phyloP scores from a whole-genome alignment of 495 filamentous ascomycete species.

The Lasiosphaeris hirsuta region DNA sequence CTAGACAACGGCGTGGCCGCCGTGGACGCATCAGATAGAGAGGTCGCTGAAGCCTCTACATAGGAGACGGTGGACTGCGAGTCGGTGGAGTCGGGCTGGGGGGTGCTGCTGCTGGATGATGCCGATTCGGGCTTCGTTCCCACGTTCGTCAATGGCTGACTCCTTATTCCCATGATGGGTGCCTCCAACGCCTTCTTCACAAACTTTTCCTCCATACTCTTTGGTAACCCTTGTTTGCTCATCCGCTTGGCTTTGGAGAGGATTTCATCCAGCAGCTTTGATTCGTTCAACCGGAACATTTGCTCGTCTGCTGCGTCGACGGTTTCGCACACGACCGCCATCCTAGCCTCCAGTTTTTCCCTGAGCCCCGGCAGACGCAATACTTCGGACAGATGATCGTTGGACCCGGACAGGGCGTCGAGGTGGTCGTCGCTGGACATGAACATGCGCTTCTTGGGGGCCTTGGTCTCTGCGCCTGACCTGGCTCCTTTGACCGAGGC shows the following conservation, averaged over 20 bases:
- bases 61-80: slow-evolving; percentile 37
- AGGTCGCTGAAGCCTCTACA: slow-evolving; percentile 35
- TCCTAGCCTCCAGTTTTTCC: slow-evolving; percentile 36
- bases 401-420: slow-evolving; percentile 56
- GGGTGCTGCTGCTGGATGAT: slow-evolving; percentile 28
- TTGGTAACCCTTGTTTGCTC: slow-evolving; percentile 60
- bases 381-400: slow-evolving; percentile 55
- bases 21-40: slow-evolving; percentile 40
- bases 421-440: slow-evolving; percentile 78
- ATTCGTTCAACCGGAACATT: slow-evolving; percentile 72
- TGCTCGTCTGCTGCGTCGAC: slow-evolving; percentile 77
- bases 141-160: slow-evolving; percentile 37
- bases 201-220: slow-evolving; percentile 83
- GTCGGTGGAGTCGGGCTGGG: slow-evolving; percentile 31
- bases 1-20: slow-evolving; percentile 41
- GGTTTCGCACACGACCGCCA: slow-evolving; percentile 68
- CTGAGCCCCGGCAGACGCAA: slow-evolving; percentile 45
- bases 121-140: slow-evolving; percentile 12
- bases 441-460: slow-evolving; percentile 60
- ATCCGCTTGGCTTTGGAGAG: slow-evolving; percentile 69
- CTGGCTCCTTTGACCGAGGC: slow-evolving; percentile 29
- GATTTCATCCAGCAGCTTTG: slow-evolving; percentile 65
- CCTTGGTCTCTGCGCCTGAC: slow-evolving; percentile 7
- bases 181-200: slow-evolving; percentile 70
- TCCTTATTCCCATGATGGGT: slow-evolving; percentile 63